These are phyloP conservation scores for Lactarius vividus DNA, from an alignment of 768 basidiomycete species.

Conservation along the genomic window DNA sequence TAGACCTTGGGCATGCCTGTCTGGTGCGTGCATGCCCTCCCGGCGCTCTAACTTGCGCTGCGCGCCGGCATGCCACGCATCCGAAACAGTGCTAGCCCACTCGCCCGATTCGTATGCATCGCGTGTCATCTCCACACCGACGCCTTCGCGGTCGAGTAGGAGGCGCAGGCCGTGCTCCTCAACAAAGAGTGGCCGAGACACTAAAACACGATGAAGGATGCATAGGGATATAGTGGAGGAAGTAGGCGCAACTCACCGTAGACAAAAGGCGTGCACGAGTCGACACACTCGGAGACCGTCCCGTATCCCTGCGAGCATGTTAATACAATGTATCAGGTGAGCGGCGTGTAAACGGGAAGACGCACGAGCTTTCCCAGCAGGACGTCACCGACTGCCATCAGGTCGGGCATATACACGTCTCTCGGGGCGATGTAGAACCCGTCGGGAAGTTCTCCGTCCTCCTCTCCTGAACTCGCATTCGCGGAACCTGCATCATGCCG, in stretches of 20 bases:
- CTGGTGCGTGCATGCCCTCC: slow-evolving; percentile 41
- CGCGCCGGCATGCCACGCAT: slow-evolving; percentile 55
- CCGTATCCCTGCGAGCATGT: slow-evolving; percentile 63
- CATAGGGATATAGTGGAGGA: not conserved
- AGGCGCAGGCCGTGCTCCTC: slow-evolving; percentile 76
- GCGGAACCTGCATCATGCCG: slow-evolving; percentile 30
- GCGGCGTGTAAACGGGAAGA: slow-evolving; percentile 14
- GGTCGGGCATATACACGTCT: slow-evolving; percentile 81
- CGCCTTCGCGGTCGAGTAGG: slow-evolving; percentile 59
- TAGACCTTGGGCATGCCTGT: slow-evolving; percentile 42
- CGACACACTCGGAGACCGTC: slow-evolving; percentile 76
- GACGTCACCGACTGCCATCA: slow-evolving; percentile 71
- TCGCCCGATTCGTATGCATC: slow-evolving; percentile 67
- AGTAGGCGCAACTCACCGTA: slow-evolving; percentile 48
- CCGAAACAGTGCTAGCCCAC: slow-evolving; percentile 58
- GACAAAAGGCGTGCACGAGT: slow-evolving; percentile 73
- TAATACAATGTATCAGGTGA: slow-evolving; percentile 6
- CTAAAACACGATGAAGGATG: slow-evolving; percentile 35
- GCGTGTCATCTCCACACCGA: slow-evolving; percentile 66
- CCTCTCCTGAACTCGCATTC: slow-evolving; percentile 29
- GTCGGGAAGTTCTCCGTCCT: slow-evolving; percentile 50
- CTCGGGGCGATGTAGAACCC: slow-evolving; percentile 73
- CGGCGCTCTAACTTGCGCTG: slow-evolving; percentile 48
- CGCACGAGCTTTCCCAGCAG: slow-evolving; percentile 74
- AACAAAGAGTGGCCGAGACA: slow-evolving; percentile 75